Base-by-base conservation (phyloP, 192 early-diverging fungal species). In the Dimargaris cristalligena region DNA sequence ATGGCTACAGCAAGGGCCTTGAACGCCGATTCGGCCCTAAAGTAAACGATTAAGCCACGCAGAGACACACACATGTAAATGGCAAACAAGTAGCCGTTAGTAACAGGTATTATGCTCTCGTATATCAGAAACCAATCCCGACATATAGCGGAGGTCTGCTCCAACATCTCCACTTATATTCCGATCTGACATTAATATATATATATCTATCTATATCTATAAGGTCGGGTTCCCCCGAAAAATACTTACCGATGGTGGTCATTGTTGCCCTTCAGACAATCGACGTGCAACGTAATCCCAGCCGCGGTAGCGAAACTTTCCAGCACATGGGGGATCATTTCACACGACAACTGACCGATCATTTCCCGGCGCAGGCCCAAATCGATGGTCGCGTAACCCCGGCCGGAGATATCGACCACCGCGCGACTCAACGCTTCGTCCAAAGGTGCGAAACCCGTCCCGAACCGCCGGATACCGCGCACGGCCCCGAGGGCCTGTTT, bases 321-420 rank as follows among this genome's bases (percentile, higher is more conserved):
- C 49, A 99, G 73, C 29, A 99, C 86, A 62, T 97, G 96, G 32
- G 96, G 94, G 63, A 99, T 89, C 96, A 99, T 99, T 66, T 99
- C 96, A 63, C 86, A 90, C 18, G 87, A 90, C 59, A 99, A 66
- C 8, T 76, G 65, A 1, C 96, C 94, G 35, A 99, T 79, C 74
- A 79, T 87, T 71, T 96, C 92, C 25, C 96, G 77, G 66, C 89
- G 92, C 57, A 99, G 69, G 0, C 84, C 87, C 60, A 99, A 68
- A 58, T 93, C 82, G 34, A 94, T 80, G 46, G 72, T 64, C 0
- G 89, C 86, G 65, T 77, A 84, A 4, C 92, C 91, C 10, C 94
- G 80, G 41, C 96, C 96, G 6, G 93, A 97, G 56, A 99, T 93
- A 62, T 99, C 96, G 6, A 99, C 88, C 2, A 99, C 96, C 3